These are phyloP conservation scores for Cutaneotrichosporon cutaneum DNA, from an alignment of 1,284 basidiomycete genomes.

Conservation along the genomic window DNA sequence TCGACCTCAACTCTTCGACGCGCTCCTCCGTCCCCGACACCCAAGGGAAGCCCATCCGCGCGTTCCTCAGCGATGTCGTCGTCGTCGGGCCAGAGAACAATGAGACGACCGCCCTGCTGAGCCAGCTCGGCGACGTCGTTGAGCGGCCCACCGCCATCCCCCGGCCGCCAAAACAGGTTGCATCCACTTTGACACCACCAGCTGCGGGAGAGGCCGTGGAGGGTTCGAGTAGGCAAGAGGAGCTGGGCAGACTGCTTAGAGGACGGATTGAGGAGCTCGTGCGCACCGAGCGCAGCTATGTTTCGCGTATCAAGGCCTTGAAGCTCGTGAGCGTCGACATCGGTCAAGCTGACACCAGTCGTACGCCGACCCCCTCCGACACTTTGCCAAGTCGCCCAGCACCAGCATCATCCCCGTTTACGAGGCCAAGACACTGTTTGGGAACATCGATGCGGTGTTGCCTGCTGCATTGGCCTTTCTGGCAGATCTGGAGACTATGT, in stretches of 20 bases:
- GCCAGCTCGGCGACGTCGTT: slow-evolving; percentile 41
- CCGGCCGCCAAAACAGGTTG: slow-evolving; percentile 12
- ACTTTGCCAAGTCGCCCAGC: slow-evolving; percentile 77
- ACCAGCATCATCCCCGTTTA: slow-evolving; percentile 83
- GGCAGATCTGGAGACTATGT: slow-evolving; percentile 76
- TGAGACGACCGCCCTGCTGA: slow-evolving; percentile 40
- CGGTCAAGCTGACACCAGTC: slow-evolving; percentile 55
- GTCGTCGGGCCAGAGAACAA: slow-evolving; percentile 44
- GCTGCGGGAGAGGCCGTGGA: background rate
- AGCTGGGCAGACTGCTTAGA: slow-evolving; percentile 34
- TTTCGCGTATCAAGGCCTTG: slow-evolving; percentile 44
- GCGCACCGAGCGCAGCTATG: slow-evolving; percentile 49
- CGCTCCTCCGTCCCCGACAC: slow-evolving; percentile 33
- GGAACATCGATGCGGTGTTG: slow-evolving; percentile 85
- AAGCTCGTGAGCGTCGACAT: slow-evolving; percentile 38
- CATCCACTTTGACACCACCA: slow-evolving; percentile 13
- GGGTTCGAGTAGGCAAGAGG: slow-evolving; percentile 33
- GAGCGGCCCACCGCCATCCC: slow-evolving; percentile 36
- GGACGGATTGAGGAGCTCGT: slow-evolving; percentile 49
- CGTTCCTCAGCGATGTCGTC: slow-evolving; percentile 45
- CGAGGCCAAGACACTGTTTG: slow-evolving; percentile 88
- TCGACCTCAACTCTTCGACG: slow-evolving; percentile 47
- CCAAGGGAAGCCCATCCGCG: slow-evolving; percentile 35
- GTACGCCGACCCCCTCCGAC: slow-evolving; percentile 86
- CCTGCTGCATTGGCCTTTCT: slow-evolving; percentile 86